phyloP scores from a whole-genome alignment of 2,329 filamentous ascomycete genomes.

The Alternaria sp. region DNA sequence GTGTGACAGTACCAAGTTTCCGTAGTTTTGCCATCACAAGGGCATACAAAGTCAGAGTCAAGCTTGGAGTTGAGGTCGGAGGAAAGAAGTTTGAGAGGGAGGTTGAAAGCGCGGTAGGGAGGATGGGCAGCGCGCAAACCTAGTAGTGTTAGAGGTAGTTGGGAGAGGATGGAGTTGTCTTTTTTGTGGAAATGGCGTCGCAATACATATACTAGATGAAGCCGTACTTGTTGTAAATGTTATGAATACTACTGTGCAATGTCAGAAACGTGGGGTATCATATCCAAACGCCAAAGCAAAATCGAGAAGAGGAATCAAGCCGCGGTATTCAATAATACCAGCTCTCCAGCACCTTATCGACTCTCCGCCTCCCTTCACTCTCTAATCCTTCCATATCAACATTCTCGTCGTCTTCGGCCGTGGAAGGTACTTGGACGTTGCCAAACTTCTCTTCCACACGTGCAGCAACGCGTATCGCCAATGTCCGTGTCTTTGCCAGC shows the following conservation, averaged over 20 bases:
- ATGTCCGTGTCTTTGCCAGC: conserved; percentile 70
- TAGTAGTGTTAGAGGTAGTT: conserved; percentile 21
- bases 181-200: too few relatives aligned
- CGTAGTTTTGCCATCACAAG: conserved; percentile 34
- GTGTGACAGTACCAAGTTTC: conserved; percentile 34
- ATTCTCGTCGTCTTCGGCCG: conserved; percentile 35
- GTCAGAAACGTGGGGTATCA: conserved; percentile 18
- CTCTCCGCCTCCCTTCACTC: conserved; percentile 31
- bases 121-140: conserved; percentile 1
- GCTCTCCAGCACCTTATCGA: conserved; percentile 35
- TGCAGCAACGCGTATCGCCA: conserved; percentile 56
- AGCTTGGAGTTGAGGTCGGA: conserved; percentile 7
- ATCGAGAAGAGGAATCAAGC: background rate
- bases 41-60: conserved; percentile 32
- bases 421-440: conserved; percentile 40
- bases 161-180: background rate
- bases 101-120: background rate
- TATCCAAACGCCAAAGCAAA: conserved; percentile 16
- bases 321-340: conserved; percentile 22
- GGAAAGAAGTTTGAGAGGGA: conserved; percentile 1
- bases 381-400: conserved; percentile 31
- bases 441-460: conserved; percentile 44
- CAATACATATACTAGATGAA: background rate
- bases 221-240: background rate
- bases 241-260: background rate